phyloP scores from a whole-genome alignment of 495 filamentous ascomycete species.

The Hyaloscypha hepaticicola region DNA sequence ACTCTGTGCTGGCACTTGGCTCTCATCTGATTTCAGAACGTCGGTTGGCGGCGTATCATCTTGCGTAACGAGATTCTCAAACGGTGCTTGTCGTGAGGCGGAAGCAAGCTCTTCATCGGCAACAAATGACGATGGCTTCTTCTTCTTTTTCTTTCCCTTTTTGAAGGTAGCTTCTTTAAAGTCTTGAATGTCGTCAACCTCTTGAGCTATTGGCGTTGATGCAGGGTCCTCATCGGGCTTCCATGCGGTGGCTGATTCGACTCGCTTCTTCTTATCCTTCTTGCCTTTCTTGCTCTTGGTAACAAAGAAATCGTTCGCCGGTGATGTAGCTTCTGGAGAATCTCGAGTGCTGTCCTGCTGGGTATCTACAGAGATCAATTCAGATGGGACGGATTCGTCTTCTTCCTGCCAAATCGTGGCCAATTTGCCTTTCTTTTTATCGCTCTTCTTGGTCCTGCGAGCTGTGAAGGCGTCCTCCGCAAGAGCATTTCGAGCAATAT shows the following conservation, averaged over 20 bases:
- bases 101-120: slow-evolving; percentile 7
- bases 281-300: slow-evolving; percentile 25
- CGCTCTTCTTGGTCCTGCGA: slow-evolving; percentile 29
- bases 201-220: background rate
- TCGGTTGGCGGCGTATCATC: background rate
- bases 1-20: background rate
- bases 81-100: background rate
- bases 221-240: slow-evolving; percentile 10
- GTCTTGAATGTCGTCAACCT: slow-evolving; percentile 2
- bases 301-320: slow-evolving; percentile 15
- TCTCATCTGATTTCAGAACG: background rate
- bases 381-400: background rate
- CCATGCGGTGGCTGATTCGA: slow-evolving; percentile 10
- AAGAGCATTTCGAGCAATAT: slow-evolving; percentile 23
- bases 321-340: background rate
- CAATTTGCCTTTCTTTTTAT: slow-evolving; percentile 39
- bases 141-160: slow-evolving; percentile 45
- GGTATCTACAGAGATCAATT: background rate
- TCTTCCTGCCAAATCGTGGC: slow-evolving; percentile 6
- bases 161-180: slow-evolving; percentile 40
- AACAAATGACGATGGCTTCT: slow-evolving; percentile 29
- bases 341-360: background rate
- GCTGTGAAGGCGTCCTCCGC: slow-evolving; percentile 30
- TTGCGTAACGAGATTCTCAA: background rate
- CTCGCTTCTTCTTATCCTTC: slow-evolving; percentile 42